These are phyloP conservation scores for Nakazawaea ishiwadae DNA, from an alignment of 805 yeast species.

Conservation along the genomic window DNA sequence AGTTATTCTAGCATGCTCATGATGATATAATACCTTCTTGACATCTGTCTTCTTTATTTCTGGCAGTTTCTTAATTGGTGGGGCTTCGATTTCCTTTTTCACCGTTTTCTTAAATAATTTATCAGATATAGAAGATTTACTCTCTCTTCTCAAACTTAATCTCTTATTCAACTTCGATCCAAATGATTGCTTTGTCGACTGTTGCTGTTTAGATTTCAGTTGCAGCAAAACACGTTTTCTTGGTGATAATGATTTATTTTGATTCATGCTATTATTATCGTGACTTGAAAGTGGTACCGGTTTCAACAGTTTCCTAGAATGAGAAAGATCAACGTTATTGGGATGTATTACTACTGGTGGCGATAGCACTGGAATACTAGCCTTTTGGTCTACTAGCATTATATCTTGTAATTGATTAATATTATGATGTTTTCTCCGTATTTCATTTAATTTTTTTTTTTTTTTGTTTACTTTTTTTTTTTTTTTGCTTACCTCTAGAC, in stretches of 20 bases:
- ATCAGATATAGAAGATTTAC: conserved; percentile 2
- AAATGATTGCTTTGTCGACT: neutral
- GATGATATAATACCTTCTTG: neutral
- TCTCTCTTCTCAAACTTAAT: conserved; percentile 6
- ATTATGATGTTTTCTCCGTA: too few species aligned
- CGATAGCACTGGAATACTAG: neutral
- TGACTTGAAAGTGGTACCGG: conserved; percentile 4
- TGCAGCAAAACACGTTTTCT: conserved; percentile 7
- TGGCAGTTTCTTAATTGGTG: neutral
- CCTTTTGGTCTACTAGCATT: too few species aligned
- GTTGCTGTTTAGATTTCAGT: conserved; percentile 4
- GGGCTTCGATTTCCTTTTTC: neutral
- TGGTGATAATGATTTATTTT: conserved; percentile 3
- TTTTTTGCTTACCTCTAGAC: too few species aligned
- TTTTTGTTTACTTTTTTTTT: too few species aligned
- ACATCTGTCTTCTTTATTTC: neutral
- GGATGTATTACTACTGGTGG: neutral
- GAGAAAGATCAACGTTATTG: neutral
- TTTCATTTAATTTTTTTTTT: too few species aligned
- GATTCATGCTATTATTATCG: neutral
- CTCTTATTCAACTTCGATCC: conserved; percentile 8
- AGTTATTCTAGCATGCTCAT: conserved; percentile 3
- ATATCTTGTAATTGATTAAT: too few species aligned
- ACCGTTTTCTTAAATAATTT: conserved; percentile 3
- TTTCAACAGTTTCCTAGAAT: conserved; percentile 6